Evolutionary conservation across 2,329 filamentous ascomycete species (phyloP).

Genomic region (Kalmusia sp.): DNA sequence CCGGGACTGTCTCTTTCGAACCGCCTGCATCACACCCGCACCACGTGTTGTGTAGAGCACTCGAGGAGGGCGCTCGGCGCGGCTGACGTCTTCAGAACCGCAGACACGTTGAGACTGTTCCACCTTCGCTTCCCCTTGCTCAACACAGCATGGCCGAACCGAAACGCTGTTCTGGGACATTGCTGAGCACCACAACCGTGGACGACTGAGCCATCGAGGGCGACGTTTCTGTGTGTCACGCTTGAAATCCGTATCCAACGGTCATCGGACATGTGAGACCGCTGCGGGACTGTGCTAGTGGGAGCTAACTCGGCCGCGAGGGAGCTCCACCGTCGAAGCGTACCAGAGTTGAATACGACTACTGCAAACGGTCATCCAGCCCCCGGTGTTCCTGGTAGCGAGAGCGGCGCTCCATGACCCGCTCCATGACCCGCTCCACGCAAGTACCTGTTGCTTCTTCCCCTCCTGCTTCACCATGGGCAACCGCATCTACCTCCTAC

Average conservation of each 20-base stretch:
- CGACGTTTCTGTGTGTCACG: neutral
- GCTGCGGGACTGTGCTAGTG: neutral
- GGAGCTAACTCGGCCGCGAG: neutral
- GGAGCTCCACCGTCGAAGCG: neutral
- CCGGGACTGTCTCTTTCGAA: neutral
- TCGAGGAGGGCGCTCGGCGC: neutral
- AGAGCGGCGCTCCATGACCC: too few species aligned
- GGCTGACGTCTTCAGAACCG: neutral
- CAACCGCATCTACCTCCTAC: too few species aligned
- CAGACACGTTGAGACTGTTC: neutral
- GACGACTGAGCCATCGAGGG: neutral
- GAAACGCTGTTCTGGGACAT: neutral
- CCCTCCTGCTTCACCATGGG: too few species aligned
- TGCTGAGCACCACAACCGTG: neutral
- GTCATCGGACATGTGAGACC: neutral
- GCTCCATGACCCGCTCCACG: too few species aligned
- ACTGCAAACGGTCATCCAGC: neutral
- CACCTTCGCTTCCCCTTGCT: conserved; percentile 1
- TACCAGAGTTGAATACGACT: neutral
- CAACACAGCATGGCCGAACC: neutral
- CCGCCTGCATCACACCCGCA: neutral
- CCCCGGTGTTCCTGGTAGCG: too few species aligned
- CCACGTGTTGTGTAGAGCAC: neutral
- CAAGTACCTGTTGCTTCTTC: too few species aligned
- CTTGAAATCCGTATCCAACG: neutral